Evolutionary conservation across 1,139 yeast genomes (phyloP).

Genomic region (Dujonia santamariae): DNA sequence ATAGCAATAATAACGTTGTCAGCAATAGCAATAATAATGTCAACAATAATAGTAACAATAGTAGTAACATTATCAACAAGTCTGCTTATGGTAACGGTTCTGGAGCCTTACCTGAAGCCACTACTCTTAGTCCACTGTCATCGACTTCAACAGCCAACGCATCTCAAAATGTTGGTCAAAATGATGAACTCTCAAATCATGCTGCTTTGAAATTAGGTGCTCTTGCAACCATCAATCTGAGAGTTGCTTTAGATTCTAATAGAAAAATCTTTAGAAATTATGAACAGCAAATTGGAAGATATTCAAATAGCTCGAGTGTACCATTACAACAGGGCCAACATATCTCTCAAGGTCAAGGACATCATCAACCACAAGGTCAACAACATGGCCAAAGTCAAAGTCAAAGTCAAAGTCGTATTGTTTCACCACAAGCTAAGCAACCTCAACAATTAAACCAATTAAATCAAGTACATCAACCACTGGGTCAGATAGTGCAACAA

Average conservation of each 20-base stretch:
- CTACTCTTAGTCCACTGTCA: background rate
- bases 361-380: slow-evolving; percentile 9
- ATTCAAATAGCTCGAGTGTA: slow-evolving; percentile 5
- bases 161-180: background rate
- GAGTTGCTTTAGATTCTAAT: slow-evolving; percentile 57
- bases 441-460: too few relatives aligned
- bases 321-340: slow-evolving; percentile 1
- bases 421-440: too few relatives aligned
- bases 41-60: slow-evolving; percentile 4
- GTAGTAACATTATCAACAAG: slow-evolving; percentile 8
- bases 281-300: slow-evolving; percentile 13
- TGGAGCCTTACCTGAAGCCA: background rate
- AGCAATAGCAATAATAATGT: slow-evolving; percentile 4
- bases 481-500: slow-evolving; percentile 9
- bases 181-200: slow-evolving; percentile 37
- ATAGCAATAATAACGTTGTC: background rate
- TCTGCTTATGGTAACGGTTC: too few relatives aligned
- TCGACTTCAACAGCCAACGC: background rate
- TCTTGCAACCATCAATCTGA: slow-evolving; percentile 57
- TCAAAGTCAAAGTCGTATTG: background rate
- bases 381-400: slow-evolving; percentile 6
- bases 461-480: too few relatives aligned
- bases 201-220: slow-evolving; percentile 55
- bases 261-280: slow-evolving; percentile 30
- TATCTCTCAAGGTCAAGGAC: slow-evolving; percentile 2